Evolutionary conservation across 768 basidiomycete genomes (phyloP).

Genomic region (Rhodotorula babjevae): DNA sequence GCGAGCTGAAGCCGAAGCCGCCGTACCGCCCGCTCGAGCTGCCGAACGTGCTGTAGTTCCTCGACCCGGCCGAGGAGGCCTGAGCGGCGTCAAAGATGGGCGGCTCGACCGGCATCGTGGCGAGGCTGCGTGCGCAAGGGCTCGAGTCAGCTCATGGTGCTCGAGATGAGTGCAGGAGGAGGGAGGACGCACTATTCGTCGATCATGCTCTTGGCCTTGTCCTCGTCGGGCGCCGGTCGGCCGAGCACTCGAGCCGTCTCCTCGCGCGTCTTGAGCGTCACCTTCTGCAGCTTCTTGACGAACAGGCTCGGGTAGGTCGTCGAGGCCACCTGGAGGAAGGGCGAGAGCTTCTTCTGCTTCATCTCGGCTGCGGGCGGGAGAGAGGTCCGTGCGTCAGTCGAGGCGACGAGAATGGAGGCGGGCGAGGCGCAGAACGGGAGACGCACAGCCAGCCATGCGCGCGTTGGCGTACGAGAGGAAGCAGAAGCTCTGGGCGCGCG

Average conservation of each 20-base stretch:
- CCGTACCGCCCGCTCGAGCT: background rate
- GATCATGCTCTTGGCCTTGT: constrained; percentile 51
- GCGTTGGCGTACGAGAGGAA: constrained; percentile 43
- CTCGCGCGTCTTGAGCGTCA: constrained; percentile 52
- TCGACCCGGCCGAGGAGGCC: background rate
- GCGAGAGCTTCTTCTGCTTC: constrained; percentile 56
- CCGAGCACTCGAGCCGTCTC: constrained; percentile 58
- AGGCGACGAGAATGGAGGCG: too few species aligned
- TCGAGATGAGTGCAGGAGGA: background rate
- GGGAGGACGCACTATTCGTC: constrained; percentile 54
- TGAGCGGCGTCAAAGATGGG: background rate
- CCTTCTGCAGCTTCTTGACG: constrained; percentile 50
- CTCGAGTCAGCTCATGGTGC: too few species aligned
- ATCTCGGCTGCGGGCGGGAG: constrained; percentile 49
- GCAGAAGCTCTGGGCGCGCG: constrained; percentile 65
- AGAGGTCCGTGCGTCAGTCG: background rate
- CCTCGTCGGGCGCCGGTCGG: constrained; percentile 52
- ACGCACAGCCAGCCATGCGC: constrained; percentile 45
- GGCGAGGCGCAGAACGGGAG: background rate
- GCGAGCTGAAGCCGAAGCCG: background rate
- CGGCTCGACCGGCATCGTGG: constrained; percentile 8
- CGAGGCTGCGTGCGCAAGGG: background rate
- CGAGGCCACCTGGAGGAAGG: constrained; percentile 56
- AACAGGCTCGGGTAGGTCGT: constrained; percentile 53
- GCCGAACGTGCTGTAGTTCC: constrained; percentile 12